Base-by-base conservation (phyloP, 345 rosid genomes). In the Hibiscus mutabilis region DNA sequence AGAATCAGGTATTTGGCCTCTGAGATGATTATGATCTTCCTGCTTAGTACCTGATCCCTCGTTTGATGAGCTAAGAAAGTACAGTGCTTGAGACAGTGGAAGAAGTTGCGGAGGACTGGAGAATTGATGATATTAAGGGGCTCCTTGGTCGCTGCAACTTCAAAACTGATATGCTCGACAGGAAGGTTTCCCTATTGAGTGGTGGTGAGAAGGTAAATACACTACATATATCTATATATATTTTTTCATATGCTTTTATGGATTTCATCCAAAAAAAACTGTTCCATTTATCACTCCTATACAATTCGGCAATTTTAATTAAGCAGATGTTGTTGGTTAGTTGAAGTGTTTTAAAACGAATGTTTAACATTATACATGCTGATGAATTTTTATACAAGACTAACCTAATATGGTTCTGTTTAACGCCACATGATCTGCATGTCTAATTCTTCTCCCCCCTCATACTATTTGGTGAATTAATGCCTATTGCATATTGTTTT, bases 101-200 rank as follows among this genome's bases (percentile, higher is more conserved):
- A 60, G 98, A 94, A 78, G 97, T 80, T 74, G 96, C 97, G 9
- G 91, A 88, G 79, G 97, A 94, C 72, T 94, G 98, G 98, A 91
- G 85, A 78, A 77, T 85, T 76, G 98, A 94, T 78, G 96, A 94
- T 79, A 85, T 94, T 51, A 94, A 90, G 83, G 98, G 97, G 27
- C 96, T 94, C 22, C 93, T 94, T 70, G 98, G 98, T 22, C 97
- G 97, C 22, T 94, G 96, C 75, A 94, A 94, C 84, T 94, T 94
- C 87, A 94, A 94, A 82, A 88, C 89, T 12, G 95, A 94, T 74
- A 94, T 91, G 96, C 96, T 94, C 66, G 95, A 94, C 69, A 79
- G 96, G 72, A 94, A 91, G 76, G 98, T 91, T 80, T 85, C 88
- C 65, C 83, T 89, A 74, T 79, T 94, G 79, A 94, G 98, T 73